Evolutionary conservation across 345 rosid genomes (phyloP).

Genomic region (Anacardium occidentale): DNA sequence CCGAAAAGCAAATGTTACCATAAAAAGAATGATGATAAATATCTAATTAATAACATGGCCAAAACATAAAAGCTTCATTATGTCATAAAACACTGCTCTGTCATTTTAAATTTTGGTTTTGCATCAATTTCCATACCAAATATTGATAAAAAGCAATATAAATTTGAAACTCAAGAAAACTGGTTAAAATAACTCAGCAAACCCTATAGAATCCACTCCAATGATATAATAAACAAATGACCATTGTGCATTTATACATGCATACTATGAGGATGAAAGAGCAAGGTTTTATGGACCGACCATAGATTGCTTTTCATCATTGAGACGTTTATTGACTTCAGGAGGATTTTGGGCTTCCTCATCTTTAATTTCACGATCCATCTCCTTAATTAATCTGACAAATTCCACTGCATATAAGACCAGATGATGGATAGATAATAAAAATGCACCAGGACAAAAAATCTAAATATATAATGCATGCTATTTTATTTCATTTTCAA

Average conservation of each 20-base stretch:
- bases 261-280: background rate
- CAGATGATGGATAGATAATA: background rate
- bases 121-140: background rate
- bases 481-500: background rate
- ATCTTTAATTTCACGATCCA: conserved; percentile 85
- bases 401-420: conserved; percentile 16
- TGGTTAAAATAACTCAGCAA: background rate
- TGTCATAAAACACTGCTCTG: background rate
- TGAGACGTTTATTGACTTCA: conserved; percentile 79
- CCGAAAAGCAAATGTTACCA: conserved; percentile 4
- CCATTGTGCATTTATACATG: background rate
- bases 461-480: background rate
- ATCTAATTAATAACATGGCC: background rate
- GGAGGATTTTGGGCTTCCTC: conserved; percentile 78
- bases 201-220: background rate
- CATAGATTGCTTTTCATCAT: conserved; percentile 97
- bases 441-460: background rate
- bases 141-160: background rate
- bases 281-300: conserved; percentile 37
- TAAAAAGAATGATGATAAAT: conserved; percentile 6
- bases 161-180: background rate
- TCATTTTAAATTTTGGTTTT: background rate
- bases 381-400: conserved; percentile 82
- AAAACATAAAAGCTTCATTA: background rate
- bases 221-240: background rate